Evolutionary conservation across 2,329 filamentous ascomycete genomes (phyloP), one percentile per base, ranked within the genome.

Genomic region (Colletotrichum godetiae): DNA sequence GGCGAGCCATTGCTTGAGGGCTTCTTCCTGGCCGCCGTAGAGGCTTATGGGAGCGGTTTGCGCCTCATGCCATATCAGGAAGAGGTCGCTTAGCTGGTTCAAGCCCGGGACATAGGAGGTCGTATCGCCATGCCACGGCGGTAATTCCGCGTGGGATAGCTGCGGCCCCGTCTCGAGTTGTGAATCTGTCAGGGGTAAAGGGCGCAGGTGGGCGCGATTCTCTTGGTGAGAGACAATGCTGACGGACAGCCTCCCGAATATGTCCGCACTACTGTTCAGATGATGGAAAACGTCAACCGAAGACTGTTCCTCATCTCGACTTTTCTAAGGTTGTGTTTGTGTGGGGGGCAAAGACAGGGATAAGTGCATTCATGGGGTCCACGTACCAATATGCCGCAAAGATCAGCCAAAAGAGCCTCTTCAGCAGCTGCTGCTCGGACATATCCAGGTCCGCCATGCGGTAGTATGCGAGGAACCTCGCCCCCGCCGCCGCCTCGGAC

Each of bases 361-460:
- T 24, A 2, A 22, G 5, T 5, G 11, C 12, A 7, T 31, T 52
- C n/a, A 19, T 7, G 46, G 7, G 4, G 13, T 2, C 42, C 22
- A 65, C 70, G 33, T 65, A 73, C 70, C 67, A 73, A 15, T 73
- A 73, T 1, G 70, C 67, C 13, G 70, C 79, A 76, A 82, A 81
- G 0, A 84, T 59, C 4, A 83, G 73, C 80, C 80, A 83, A 37
- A 80, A 81, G 0, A 84, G 74, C 24, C 82, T 77, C 57, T 81
- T 80, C 1, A 82, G 67, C 8, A 81, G 71, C 67, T 84, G 78
- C 33, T 81, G 78, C 49, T 80, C 76, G 15, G 74, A 74, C 33
- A 76, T 74, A n/a, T 77, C 74, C 4, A 79, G 27, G 62, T 75
- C 69, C 49, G 72, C 67, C 71, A 79, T 68, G 46, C 68, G 72